Evolutionary conservation across 257 asterid genomes (phyloP).

Genomic region (Fraxinus pennsylvanica): DNA sequence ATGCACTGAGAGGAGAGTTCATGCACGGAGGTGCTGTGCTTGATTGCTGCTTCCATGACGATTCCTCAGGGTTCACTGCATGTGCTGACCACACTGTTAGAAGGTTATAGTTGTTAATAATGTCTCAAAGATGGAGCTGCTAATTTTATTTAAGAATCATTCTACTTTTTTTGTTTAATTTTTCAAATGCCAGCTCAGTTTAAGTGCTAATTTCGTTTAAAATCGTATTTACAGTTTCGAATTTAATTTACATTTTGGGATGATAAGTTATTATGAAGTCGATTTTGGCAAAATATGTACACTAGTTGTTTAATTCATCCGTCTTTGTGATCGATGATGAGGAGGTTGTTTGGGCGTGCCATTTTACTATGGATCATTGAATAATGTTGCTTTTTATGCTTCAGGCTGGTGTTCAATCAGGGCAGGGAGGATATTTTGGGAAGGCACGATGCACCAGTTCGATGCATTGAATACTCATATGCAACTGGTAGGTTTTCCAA

Average conservation of each 20-base stretch:
- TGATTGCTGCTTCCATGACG: conserved; percentile 93
- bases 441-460: conserved; percentile 77
- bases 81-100: conserved; percentile 75
- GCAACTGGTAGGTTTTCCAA: conserved; percentile 59
- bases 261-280: not conserved
- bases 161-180: not conserved
- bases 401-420: conserved; percentile 57
- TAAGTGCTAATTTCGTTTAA: not conserved
- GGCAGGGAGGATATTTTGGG: conserved; percentile 72
- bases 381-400: conserved; percentile 10
- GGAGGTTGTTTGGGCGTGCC: not conserved
- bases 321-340: not conserved
- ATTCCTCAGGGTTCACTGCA: conserved; percentile 88
- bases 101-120: conserved; percentile 41
- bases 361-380: not conserved
- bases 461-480: conserved; percentile 76
- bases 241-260: not conserved
- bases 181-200: not conserved
- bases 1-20: conserved; percentile 77
- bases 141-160: not conserved
- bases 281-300: not conserved
- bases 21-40: conserved; percentile 83
- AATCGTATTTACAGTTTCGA: not conserved
- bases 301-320: not conserved
- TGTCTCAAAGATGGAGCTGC: not conserved